Evolutionary conservation across 148 eudicot genomes (phyloP).

Genomic region (Camellia lanceoleosa): DNA sequence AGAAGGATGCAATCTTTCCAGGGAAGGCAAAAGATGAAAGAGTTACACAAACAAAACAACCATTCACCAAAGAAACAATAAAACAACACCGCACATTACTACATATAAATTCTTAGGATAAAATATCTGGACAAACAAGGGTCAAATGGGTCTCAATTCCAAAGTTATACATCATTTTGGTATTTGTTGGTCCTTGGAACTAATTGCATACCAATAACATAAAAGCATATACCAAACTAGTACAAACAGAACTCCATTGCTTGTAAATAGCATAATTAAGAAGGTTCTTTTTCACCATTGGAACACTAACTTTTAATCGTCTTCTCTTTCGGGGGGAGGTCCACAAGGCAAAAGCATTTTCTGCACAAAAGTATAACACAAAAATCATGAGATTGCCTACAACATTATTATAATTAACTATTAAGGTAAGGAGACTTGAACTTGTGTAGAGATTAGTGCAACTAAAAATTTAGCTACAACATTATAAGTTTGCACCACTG

Average conservation of each 20-base stretch:
- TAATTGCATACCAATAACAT: neutral
- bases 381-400: neutral
- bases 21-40: too few relatives aligned
- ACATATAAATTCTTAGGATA: too few relatives aligned
- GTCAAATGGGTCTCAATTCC: neutral
- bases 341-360: constrained; percentile 87
- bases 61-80: neutral
- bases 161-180: neutral
- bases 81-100: too few relatives aligned
- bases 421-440: too few relatives aligned
- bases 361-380: constrained; percentile 35
- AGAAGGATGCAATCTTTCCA: too few relatives aligned
- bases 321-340: constrained; percentile 71
- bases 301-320: constrained; percentile 24
- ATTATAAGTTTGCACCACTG: neutral
- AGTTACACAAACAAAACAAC: too few relatives aligned
- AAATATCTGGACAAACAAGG: neutral
- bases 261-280: neutral
- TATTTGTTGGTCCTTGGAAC: neutral
- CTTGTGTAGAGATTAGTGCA: neutral
- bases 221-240: neutral
- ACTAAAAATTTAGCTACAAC: neutral
- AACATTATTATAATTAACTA: neutral
- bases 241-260: neutral
- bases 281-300: neutral